Percentiles rank a stretch among this genome's conserved stretches.
phyloP scores from a whole-genome alignment of 2,329 filamentous ascomycete species.

The Sporothrix luriei region DNA sequence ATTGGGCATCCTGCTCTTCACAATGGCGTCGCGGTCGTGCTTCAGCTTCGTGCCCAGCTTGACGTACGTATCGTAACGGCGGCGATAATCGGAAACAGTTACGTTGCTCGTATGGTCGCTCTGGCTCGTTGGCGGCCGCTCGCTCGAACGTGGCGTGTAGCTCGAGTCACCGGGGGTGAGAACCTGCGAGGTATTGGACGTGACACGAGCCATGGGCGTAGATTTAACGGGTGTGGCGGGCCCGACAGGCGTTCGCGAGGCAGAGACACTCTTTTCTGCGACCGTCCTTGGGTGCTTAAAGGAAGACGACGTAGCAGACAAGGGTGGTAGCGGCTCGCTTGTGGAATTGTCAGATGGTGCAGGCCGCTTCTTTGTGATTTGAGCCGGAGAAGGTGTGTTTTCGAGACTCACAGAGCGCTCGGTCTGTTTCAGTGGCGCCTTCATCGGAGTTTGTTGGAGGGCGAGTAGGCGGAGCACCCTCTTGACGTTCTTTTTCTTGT shows the following conservation, averaged over 20 bases:
- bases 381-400: constrained; percentile 43
- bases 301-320: constrained; percentile 35
- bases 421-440: constrained; percentile 43
- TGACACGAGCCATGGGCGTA: constrained; percentile 56
- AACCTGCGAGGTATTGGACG: constrained; percentile 57
- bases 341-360: constrained; percentile 41
- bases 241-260: constrained; percentile 39
- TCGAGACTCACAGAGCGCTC: constrained; percentile 51
- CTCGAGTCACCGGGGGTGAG: constrained; percentile 54
- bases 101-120: constrained; percentile 38
- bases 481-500: constrained; percentile 53
- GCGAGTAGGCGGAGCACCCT: constrained; percentile 53
- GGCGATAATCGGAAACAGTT: constrained; percentile 42
- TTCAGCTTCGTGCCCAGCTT: constrained; percentile 56
- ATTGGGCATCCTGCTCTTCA: constrained; percentile 37
- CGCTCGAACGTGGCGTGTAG: constrained; percentile 47
- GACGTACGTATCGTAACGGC: constrained; percentile 46
- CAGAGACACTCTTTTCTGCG: constrained; percentile 46
- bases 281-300: constrained; percentile 44
- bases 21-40: constrained; percentile 56
- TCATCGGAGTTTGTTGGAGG: constrained; percentile 47
- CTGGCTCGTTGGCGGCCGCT: constrained; percentile 46
- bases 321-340: constrained; percentile 37
- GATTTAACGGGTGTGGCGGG: constrained; percentile 57
- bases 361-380: constrained; percentile 55